Evolutionary conservation across 108 stramenopile genomes (phyloP).

Genomic region (Seminavis robusta): DNA sequence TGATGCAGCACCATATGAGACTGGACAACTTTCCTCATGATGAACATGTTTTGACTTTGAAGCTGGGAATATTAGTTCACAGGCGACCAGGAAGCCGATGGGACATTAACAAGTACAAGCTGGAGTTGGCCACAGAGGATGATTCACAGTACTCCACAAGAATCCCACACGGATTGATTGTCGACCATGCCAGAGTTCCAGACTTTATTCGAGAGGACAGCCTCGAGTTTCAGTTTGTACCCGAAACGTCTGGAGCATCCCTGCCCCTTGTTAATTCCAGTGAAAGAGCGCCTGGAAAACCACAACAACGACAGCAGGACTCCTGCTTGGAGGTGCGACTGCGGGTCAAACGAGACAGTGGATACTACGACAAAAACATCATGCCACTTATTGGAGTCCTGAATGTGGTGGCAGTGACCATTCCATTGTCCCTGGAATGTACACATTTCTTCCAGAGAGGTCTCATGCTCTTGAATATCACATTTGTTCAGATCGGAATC

Average conservation of each 20-base stretch:
- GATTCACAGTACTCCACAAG: constrained; percentile 35
- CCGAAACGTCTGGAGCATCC: constrained; percentile 20
- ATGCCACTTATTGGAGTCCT: constrained; percentile 45
- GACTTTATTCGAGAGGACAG: constrained; percentile 33
- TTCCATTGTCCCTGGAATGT: constrained; percentile 24
- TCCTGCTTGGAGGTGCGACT: constrained; percentile 35
- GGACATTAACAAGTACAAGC: constrained; percentile 47
- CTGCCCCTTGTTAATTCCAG: no score
- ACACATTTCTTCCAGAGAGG: constrained; percentile 36
- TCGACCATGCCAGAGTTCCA: constrained; percentile 44
- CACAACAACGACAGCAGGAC: constrained; percentile 17
- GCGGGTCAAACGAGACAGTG: constrained; percentile 31
- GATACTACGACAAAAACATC: constrained; percentile 57
- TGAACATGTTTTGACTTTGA: constrained; percentile 37
- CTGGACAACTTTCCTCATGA: constrained; percentile 59
- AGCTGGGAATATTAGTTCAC: constrained; percentile 42
- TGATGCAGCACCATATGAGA: constrained; percentile 38
- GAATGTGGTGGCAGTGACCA: constrained; percentile 39
- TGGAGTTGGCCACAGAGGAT: constrained; percentile 36
- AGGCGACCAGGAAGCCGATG: constrained; percentile 33
- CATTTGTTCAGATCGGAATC: constrained; percentile 54
- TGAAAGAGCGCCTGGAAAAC: constrained; percentile 8
- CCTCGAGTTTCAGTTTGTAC: constrained; percentile 36
- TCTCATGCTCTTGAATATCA: constrained; percentile 33
- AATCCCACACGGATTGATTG: constrained; percentile 42